A percentile compares a stretch with the other conserved stretches of the same genome.
phyloP scores from a whole-genome alignment of 495 filamentous ascomycete genomes.

The Podospora fimiseda region DNA sequence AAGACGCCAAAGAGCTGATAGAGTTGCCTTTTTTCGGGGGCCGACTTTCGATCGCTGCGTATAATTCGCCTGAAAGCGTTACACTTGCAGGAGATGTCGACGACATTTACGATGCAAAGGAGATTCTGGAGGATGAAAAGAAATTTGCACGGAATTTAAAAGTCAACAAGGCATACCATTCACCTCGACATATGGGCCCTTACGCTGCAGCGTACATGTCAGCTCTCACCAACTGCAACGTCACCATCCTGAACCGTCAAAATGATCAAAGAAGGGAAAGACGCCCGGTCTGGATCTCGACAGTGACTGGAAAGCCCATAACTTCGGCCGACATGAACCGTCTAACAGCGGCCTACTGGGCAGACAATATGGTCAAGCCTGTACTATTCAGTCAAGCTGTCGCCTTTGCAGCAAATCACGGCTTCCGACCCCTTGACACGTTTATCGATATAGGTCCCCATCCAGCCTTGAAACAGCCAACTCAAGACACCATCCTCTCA shows the following conservation, averaged over 20 bases:
- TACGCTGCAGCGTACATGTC: slow-evolving; percentile 34
- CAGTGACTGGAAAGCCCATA: too few species aligned
- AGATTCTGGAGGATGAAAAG: slow-evolving; percentile 22
- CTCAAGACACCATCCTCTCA: slow-evolving; percentile 38
- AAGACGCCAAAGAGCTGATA: slow-evolving; percentile 37
- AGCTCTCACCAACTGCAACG: slow-evolving; percentile 6
- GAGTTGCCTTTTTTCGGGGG: slow-evolving; percentile 26
- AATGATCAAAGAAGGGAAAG: too few species aligned
- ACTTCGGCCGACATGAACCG: slow-evolving; percentile 20
- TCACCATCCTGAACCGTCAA: too few species aligned
- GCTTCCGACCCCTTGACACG: slow-evolving; percentile 20
- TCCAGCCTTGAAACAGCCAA: slow-evolving; percentile 43
- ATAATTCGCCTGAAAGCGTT: slow-evolving; percentile 41
- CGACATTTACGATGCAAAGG: slow-evolving; percentile 25
- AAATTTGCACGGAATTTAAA: slow-evolving; percentile 43
- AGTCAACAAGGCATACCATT: slow-evolving; percentile 39
- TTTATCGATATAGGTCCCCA: slow-evolving; percentile 56
- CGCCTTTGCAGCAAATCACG: slow-evolving; percentile 6
- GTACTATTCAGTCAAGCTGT: slow-evolving; percentile 40
- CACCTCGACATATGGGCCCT: slow-evolving; percentile 28
- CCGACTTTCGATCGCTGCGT: slow-evolving; percentile 35
- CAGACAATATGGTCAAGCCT: slow-evolving; percentile 39
- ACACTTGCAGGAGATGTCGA: slow-evolving; percentile 40
- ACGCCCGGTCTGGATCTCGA: too few species aligned
- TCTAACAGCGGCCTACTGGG: slow-evolving; percentile 36